Conservation (phyloP, 2,329 filamentous ascomycete species). For the Apiospora koreana region DNA sequence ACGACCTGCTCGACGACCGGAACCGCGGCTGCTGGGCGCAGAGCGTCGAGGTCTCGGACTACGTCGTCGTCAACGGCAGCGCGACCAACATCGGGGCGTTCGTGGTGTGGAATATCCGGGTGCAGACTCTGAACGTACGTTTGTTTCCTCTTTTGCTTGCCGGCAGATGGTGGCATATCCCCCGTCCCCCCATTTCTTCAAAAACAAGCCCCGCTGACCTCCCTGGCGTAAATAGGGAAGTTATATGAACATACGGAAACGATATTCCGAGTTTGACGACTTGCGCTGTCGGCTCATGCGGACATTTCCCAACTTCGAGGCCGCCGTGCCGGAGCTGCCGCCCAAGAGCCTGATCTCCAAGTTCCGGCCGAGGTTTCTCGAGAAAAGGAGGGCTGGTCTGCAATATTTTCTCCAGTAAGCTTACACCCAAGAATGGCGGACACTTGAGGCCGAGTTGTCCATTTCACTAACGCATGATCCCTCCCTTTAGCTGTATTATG, state of each 20-base stretch:
- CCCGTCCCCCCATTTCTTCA: no score
- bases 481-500: constrained; percentile 72
- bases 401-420: constrained; percentile 92
- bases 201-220: not conserved
- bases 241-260: constrained; percentile 63
- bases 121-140: constrained; percentile 80
- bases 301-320: constrained; percentile 82
- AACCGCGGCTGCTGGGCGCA: constrained; percentile 61
- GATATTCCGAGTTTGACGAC: constrained; percentile 93
- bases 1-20: constrained; percentile 42
- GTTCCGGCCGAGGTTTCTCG: constrained; percentile 83
- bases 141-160: not conserved
- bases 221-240: constrained; percentile 47
- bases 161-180: not conserved
- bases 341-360: constrained; percentile 89
- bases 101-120: constrained; percentile 89
- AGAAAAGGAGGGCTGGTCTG: constrained; percentile 78
- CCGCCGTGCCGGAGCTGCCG: constrained; percentile 85
- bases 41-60: constrained; percentile 60
- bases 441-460: not conserved
- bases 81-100: constrained; percentile 75
- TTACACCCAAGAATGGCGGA: constrained; percentile 17
- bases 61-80: constrained; percentile 58
- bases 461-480: constrained; percentile 18
- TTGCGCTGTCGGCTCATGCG: constrained; percentile 71